These are phyloP conservation scores for Streptanthus diversifolius DNA, from an alignment of 345 rosid genomes.

Conservation along the genomic window DNA sequence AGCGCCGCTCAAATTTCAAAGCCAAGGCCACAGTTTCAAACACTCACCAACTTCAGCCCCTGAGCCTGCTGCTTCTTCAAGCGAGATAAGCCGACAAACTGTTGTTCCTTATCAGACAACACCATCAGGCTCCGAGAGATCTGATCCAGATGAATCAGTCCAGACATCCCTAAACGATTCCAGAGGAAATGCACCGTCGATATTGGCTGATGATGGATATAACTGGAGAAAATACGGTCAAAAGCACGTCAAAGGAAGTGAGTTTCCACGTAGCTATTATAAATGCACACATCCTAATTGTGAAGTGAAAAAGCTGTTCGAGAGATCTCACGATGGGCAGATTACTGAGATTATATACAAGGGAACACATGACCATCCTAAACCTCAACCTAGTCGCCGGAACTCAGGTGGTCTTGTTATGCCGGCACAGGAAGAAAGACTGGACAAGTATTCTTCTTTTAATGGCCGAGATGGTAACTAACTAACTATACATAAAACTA, in stretches of 20 bases:
- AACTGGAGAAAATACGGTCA: slow-evolving; percentile 98
- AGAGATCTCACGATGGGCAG: slow-evolving; percentile 80
- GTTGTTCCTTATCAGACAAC: slow-evolving; percentile 40
- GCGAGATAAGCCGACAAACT: slow-evolving; percentile 55
- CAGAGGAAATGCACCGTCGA: slow-evolving; percentile 45
- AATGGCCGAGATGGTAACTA: slow-evolving; percentile 59
- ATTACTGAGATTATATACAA: slow-evolving; percentile 90
- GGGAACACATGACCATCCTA: slow-evolving; percentile 93
- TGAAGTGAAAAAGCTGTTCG: slow-evolving; percentile 90
- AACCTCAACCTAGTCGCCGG: slow-evolving; percentile 80
- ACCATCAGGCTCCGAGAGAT: slow-evolving; percentile 48
- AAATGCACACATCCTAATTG: slow-evolving; percentile 97
- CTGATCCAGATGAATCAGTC: slow-evolving; percentile 56
- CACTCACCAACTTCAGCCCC: slow-evolving; percentile 44
- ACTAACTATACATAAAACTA: slow-evolving; percentile 41
- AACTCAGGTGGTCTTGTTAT: slow-evolving; percentile 54
- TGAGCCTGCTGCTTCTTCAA: slow-evolving; percentile 62
- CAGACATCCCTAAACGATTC: slow-evolving; percentile 49
- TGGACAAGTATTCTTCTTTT: slow-evolving; percentile 46
- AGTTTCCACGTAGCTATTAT: slow-evolving; percentile 94
- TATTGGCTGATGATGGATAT: slow-evolving; percentile 79
- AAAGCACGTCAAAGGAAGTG: slow-evolving; percentile 95
- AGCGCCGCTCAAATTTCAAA: slow-evolving; percentile 38
- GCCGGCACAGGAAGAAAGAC: slow-evolving; percentile 64
- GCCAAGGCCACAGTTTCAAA: slow-evolving; percentile 42